These are phyloP conservation scores for Arthrobotrys sinensis DNA, from an alignment of 2,329 filamentous ascomycete genomes.

Conservation along the genomic window DNA sequence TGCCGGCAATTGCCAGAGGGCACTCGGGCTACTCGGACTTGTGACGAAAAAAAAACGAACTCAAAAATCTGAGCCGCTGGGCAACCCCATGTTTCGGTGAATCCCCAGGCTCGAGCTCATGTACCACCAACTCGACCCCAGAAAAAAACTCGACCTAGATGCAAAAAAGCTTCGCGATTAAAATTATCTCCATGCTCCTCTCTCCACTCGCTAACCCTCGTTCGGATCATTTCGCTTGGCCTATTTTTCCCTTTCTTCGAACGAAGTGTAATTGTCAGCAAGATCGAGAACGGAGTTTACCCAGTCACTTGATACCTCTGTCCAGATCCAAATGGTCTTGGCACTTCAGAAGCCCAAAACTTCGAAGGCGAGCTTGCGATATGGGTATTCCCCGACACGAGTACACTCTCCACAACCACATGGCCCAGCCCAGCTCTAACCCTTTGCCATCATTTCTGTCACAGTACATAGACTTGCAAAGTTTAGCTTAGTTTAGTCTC, in stretches of 20 bases:
- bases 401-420: constrained; percentile 10
- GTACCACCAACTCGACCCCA: constrained; percentile 33
- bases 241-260: constrained; percentile 9
- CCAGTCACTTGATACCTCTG: constrained; percentile 20
- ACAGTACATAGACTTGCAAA: constrained; percentile 8
- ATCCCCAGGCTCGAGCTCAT: constrained; percentile 37
- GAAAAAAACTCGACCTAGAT: not conserved
- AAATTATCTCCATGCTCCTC: constrained; percentile 8
- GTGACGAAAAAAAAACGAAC: constrained; percentile 12
- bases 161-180: constrained; percentile 11
- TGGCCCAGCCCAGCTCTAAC: constrained; percentile 8
- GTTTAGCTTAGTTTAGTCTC: constrained; percentile 27
- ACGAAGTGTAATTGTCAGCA: not conserved
- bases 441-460: constrained; percentile 19
- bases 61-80: constrained; percentile 1
- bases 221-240: constrained; percentile 17
- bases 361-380: constrained; percentile 7
- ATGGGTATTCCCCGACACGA: constrained; percentile 21
- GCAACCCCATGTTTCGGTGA: constrained; percentile 48
- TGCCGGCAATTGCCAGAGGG: constrained; percentile 12
- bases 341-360: not conserved
- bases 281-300: constrained; percentile 17
- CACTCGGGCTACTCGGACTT: constrained; percentile 13
- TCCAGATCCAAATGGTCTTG: constrained; percentile 11
- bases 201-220: constrained; percentile 20